These are phyloP conservation scores for Fusarium coffeatum DNA, from an alignment of 2,329 filamentous ascomycete species.

Conservation along the genomic window DNA sequence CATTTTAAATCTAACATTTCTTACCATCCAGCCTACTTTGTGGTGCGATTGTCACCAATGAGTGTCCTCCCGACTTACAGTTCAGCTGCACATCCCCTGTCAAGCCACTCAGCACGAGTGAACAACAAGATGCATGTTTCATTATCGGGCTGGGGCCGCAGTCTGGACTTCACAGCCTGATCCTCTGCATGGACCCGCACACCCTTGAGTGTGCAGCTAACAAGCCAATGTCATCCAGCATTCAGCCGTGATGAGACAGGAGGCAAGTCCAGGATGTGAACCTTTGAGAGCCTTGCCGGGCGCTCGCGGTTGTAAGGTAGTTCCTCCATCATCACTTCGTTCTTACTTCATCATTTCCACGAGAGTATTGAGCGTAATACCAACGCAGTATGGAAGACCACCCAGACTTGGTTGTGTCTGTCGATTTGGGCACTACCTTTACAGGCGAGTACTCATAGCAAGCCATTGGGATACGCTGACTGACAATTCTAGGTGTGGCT, in stretches of 20 bases:
- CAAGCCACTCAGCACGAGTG: slow-evolving; percentile 20
- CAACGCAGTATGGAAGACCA: slow-evolving; percentile 31
- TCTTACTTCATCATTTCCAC: not conserved
- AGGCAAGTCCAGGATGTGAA: not conserved
- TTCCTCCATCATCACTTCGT: not conserved
- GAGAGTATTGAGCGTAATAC: not conserved
- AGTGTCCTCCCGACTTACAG: not conserved
- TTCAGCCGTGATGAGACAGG: not conserved
- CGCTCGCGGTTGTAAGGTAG: not conserved
- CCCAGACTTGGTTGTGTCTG: slow-evolving; percentile 56
- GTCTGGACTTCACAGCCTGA: not conserved
- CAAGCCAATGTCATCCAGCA: not conserved
- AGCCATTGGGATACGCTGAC: not conserved
- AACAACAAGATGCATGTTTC: slow-evolving; percentile 3
- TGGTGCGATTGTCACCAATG: not conserved
- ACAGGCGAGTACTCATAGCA: slow-evolving; percentile 50
- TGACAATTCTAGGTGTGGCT: slow-evolving; percentile 47
- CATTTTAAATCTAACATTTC: not conserved
- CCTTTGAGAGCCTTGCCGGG: not conserved
- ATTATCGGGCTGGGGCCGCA: slow-evolving; percentile 1
- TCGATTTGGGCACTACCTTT: slow-evolving; percentile 61
- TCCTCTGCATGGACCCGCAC: not conserved
- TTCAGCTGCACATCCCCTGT: slow-evolving; percentile 4
- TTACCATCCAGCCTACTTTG: not conserved
- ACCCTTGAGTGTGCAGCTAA: slow-evolving; percentile 1